Evolutionary conservation across 2,329 filamentous ascomycete species (phyloP), one percentile per base, ranked within the genome.

Genomic region (Macrophomina pseudophaseolina): DNA sequence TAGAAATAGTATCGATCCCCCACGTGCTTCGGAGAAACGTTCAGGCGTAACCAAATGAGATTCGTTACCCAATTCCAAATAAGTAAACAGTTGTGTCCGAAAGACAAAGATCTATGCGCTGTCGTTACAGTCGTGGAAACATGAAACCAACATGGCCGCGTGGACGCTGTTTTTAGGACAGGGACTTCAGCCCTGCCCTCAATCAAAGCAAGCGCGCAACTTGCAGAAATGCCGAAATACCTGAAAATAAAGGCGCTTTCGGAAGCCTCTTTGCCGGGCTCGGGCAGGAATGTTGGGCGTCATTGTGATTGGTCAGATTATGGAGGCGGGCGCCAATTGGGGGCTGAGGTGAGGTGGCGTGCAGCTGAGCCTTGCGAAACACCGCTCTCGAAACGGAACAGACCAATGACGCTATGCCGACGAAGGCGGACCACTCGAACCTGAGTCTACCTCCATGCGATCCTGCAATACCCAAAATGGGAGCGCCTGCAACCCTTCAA

Each of bases 401-500:
- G 18, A 44, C 9, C 48, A 12, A 44, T 32, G 23, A 44, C 28
- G 49, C 18, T 53, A 64, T 53, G 48, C 46, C 60, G 38, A 33
- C 33, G 60, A 64, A 7, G 60, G 32, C 46, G 60, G 60, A 6
- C 49, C 48, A 35, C 60, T 64, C 14, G 60, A 64, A 3, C 48
- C 48, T 42, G 66, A 69, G 52, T 71, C 67, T 32, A 70, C 54
- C 14, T 69, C 38, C 71, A 74, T 71, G 11, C 67, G 68, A 33
- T 72, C 71, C 48, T 71, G 68, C 42, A 72, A 71, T 64, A 73
- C 71, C 74, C 76, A 80, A 52, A 79, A 79, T 0, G 78, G 77
- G 14, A 79, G 71, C 56, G 78, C 74, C 52, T 74, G 77, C 64
- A 78, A 76, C 4, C 73, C 76, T 48, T 78, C 77, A 11, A 44